A percentile compares a stretch with the other conserved stretches of the same genome.
These are phyloP conservation scores for Ottelia alismoides DNA, from an alignment of 106 monocot species.

Conservation along the genomic window DNA sequence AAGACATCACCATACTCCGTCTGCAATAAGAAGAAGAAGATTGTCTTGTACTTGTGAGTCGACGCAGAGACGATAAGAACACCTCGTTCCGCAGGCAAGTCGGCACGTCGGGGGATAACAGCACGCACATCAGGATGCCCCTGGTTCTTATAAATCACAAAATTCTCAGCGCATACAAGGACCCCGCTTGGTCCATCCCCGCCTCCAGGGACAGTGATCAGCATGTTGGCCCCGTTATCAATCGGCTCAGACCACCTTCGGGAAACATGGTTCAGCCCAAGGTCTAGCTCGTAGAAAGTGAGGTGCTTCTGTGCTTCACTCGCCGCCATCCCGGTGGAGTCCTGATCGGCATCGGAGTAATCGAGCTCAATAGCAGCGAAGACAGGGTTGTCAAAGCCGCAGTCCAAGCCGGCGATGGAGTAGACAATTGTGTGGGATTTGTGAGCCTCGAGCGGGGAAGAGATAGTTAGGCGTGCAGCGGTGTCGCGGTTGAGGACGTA, in stretches of 20 bases:
- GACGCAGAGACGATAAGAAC: constrained; percentile 79
- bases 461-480: constrained; percentile 80
- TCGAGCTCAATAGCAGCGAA: constrained; percentile 96
- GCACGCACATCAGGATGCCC: constrained; percentile 88
- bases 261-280: constrained; percentile 92
- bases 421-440: constrained; percentile 83
- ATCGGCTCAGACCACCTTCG: constrained; percentile 90
- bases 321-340: constrained; percentile 75
- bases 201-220: constrained; percentile 88
- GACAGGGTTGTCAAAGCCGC: constrained; percentile 91
- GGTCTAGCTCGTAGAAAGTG: constrained; percentile 97
- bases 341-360: constrained; percentile 88
- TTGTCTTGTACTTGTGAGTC: constrained; percentile 73
- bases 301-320: constrained; percentile 90
- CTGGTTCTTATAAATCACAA: constrained; percentile 93
- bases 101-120: constrained; percentile 76
- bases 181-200: constrained; percentile 94
- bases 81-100: constrained; percentile 82
- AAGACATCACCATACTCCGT: constrained; percentile 94
- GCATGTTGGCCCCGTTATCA: constrained; percentile 89
- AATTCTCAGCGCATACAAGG: constrained; percentile 93
- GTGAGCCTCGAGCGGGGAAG: constrained; percentile 92
- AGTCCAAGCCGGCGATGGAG: constrained; percentile 67
- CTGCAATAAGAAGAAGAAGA: constrained; percentile 95
- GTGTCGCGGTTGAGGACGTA: constrained; percentile 95